Base-by-base conservation (phyloP, 139 green algal species). In the Closterium sp. region DNA sequence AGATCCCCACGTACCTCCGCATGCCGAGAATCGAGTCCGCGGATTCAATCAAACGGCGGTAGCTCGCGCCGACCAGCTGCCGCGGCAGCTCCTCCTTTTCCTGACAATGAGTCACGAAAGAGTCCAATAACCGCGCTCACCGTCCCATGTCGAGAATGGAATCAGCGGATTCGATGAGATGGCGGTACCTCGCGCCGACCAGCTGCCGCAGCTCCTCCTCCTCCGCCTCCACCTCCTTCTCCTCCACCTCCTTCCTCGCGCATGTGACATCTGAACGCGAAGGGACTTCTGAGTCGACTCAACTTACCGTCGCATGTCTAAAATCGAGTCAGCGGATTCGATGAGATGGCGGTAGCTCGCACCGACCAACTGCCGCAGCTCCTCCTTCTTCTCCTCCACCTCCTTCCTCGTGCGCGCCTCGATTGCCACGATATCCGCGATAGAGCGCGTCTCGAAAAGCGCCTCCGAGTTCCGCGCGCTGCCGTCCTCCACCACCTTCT, bases 151-250 rank as follows among this genome's bases (percentile, higher is more conserved):
- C 38, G 4, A 87, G 88, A 25, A 99, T 98, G 33, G 96, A 98
- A 95, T 99, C 97, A 0, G 97, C 96, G 64, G 95, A 98, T 69
- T 97, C 96, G 76, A 99, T 99, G 23, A 99, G 94, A 87, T 99
- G 97, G 38, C 69, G 34, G 94, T 99, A 99, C 0, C 97, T 98
- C 35, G 97, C 95, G 0, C 97, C 97, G 12, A 99, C 96, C 10
- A 98, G 93, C 86, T 97, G 94, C 0, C 36, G 36, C 4, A 55
- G 6, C 4, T 55, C 36, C 36, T 55, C 36, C 36, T 55, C 6
- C 36, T 55, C 36, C 36, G 4, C 4, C 6, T 55, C 36, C 36
- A 4, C 4, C 36, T 55, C 36, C 6, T 55, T 55, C 36, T 55
- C 36, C 36, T 55, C 36, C 6, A 12, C 4, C 36, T 55, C 36